Percentiles rank a stretch among this genome's conserved stretches.
phyloP scores from a whole-genome alignment of 1,284 basidiomycete species.

The Malassezia furfur region DNA sequence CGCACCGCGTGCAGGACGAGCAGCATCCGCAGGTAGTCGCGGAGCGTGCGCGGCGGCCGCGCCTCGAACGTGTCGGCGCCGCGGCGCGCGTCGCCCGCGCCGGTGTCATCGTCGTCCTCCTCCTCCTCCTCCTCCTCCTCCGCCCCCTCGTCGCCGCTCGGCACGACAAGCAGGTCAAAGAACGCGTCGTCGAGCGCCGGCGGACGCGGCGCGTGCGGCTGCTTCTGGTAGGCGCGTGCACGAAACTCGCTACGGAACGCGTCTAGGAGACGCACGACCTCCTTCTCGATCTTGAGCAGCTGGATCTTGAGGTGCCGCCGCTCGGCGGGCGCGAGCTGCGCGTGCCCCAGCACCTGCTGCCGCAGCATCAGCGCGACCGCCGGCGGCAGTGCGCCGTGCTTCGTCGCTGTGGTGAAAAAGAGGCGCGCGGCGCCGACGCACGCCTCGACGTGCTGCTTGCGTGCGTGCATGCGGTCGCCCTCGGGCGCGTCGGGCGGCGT shows the following conservation, averaged over 20 bases:
- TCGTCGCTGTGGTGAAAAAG: slow-evolving; percentile 18
- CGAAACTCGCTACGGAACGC: slow-evolving; percentile 22
- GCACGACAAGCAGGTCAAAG: slow-evolving; percentile 24
- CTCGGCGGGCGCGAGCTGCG: not conserved
- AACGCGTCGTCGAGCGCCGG: slow-evolving; percentile 17
- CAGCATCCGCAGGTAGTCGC: slow-evolving; percentile 35
- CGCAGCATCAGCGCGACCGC: slow-evolving; percentile 13
- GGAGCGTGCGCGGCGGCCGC: slow-evolving; percentile 15
- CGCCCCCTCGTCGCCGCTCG: slow-evolving; percentile 21
- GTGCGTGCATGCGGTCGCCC: slow-evolving; percentile 7
- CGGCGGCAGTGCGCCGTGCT: slow-evolving; percentile 21
- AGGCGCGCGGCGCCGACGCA: slow-evolving; percentile 13
- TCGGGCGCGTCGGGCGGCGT: not conserved
- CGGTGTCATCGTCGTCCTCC: not conserved
- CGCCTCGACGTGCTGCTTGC: slow-evolving; percentile 16
- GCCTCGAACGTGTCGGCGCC: not conserved
- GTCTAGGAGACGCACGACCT: slow-evolving; percentile 25
- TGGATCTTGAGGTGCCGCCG: slow-evolving; percentile 30
- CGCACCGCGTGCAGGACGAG: slow-evolving; percentile 32
- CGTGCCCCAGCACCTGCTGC: not conserved
- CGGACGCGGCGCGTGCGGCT: not conserved
- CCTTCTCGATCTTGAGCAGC: slow-evolving; percentile 29
- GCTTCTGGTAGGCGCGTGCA: not conserved
- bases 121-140: slow-evolving; percentile 26
- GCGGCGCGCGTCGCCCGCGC: no score